Evolutionary conservation across 345 rosid species (phyloP).

Genomic region (Rhodamnia argentea): DNA sequence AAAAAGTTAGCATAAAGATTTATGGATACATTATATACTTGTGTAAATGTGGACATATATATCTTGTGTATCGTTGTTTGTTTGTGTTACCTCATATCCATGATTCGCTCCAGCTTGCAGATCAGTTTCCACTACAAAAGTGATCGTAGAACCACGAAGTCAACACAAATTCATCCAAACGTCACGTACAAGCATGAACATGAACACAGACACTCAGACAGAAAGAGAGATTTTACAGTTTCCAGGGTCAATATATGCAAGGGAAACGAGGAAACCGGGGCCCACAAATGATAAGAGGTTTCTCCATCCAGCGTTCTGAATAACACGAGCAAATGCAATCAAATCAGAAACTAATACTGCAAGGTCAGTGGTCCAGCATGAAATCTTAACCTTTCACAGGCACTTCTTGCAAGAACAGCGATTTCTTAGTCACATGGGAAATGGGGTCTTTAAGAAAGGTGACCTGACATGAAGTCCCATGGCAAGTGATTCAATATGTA

Average conservation of each 20-base stretch:
- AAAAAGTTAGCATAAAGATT: not conserved
- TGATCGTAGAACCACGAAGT: not conserved
- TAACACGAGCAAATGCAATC: not conserved
- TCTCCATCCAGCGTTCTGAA: slow-evolving; percentile 26
- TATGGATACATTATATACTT: not conserved
- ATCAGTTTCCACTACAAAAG: slow-evolving; percentile 57
- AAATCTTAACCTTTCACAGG: not conserved
- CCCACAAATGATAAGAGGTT: slow-evolving; percentile 10
- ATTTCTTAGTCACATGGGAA: not conserved
- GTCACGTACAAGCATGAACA: not conserved
- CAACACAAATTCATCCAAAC: not conserved
- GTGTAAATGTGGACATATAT: not conserved
- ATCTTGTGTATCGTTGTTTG: not conserved
- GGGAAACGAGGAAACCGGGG: slow-evolving; percentile 20
- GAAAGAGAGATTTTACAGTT: slow-evolving; percentile 1
- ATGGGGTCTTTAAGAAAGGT: not conserved
- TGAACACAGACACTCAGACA: no score
- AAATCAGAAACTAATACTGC: not conserved
- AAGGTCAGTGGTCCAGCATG: not conserved
- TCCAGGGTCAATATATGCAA: slow-evolving; percentile 22
- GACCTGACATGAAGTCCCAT: not conserved
- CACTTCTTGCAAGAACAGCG: not conserved
- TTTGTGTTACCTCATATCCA: slow-evolving; percentile 27
- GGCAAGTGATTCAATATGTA: not conserved
- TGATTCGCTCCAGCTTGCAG: slow-evolving; percentile 64